These are phyloP conservation scores for Pseudophaeomoniella oleicola DNA, from an alignment of 2,329 filamentous ascomycete genomes.

Conservation along the genomic window DNA sequence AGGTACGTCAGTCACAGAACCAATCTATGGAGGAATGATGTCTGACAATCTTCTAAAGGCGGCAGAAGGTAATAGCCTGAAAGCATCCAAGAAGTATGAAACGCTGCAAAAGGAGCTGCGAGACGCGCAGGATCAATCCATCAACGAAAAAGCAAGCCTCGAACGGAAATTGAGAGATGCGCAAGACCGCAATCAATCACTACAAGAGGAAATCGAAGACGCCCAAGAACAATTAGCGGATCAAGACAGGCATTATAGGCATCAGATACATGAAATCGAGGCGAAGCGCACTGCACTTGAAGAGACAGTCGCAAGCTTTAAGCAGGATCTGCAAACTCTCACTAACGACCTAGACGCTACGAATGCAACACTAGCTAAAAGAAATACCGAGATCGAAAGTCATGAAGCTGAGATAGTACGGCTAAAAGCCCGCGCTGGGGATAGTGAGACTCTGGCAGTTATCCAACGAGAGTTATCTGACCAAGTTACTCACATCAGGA, in stretches of 20 bases:
- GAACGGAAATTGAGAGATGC: slow-evolving; percentile 40
- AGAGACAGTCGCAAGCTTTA: slow-evolving; percentile 35
- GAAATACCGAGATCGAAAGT: slow-evolving; percentile 55
- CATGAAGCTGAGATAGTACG: slow-evolving; percentile 73
- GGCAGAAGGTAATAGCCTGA: slow-evolving; percentile 36
- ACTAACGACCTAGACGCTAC: slow-evolving; percentile 40
- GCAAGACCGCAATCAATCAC: slow-evolving; percentile 55
- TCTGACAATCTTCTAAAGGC: too few relatives aligned
- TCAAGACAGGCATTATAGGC: slow-evolving; percentile 50
- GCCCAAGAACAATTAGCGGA: slow-evolving; percentile 59
- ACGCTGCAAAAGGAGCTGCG: slow-evolving; percentile 38
- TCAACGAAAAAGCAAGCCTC: slow-evolving; percentile 39
- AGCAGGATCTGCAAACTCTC: slow-evolving; percentile 40
- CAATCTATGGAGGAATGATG: not conserved
- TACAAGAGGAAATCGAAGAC: slow-evolving; percentile 76
- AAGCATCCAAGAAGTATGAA: slow-evolving; percentile 40
- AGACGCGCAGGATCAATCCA: slow-evolving; percentile 36
- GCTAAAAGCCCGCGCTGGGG: slow-evolving; percentile 73
- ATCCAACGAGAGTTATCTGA: slow-evolving; percentile 81
- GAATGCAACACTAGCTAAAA: slow-evolving; percentile 53
- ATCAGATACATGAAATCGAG: slow-evolving; percentile 45
- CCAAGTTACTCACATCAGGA: slow-evolving; percentile 81
- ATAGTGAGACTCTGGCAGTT: slow-evolving; percentile 69
- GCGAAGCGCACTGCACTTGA: slow-evolving; percentile 44
- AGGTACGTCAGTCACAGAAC: too few relatives aligned